Base-by-base conservation (phyloP, 148 eudicot genomes). In the Dianthus caryophyllus region DNA sequence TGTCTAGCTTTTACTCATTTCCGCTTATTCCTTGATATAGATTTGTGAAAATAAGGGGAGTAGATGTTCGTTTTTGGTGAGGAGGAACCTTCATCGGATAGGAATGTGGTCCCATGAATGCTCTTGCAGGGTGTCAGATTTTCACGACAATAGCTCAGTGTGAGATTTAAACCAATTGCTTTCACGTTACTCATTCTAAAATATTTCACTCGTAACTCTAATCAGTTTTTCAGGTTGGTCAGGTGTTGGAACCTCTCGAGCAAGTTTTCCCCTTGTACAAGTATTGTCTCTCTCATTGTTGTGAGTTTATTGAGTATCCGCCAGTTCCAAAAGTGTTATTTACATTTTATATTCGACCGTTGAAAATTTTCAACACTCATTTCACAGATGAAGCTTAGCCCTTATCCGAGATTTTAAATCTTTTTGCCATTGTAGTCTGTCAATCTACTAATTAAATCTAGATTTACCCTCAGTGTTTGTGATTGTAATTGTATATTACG, bases 71-170 rank as follows among this genome's bases (percentile, higher is more conserved):
- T 90, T 90, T 70, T 62, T 94, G 57, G 72, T 38, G 8, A 77
- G 76, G 65, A 71, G 72, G 66, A 74, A 82, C 55, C 80, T 94
- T 71, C 96, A 94, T 72, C 73, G 52, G 49, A 68, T 68, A 31
- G 90, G 97, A 77, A 80, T 90, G 90, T 90, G 97, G 97, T 82
- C 66, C 53, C 66, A 71, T 73, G 98, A 94, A 80, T 90, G 98
- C 71, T 68, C 74, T 39, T 94, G 98, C 59, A 84, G 78, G 65
- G 30, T 61, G 59, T 59, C 77, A 13, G 21, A 60, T 22, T 44
- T 38, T 29, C 63, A 49, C 5, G 65, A 47, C 31, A 65, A 65
- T 64, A 14, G n/a, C 57, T 72, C 81, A 57, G 83, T 74, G 96
- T 87, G 50, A 71, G 36, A 64, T 48, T 33, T 52, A 29, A 17